Conservation (phyloP, 257 asterid genomes). For the Fraxinus cuspidata region DNA sequence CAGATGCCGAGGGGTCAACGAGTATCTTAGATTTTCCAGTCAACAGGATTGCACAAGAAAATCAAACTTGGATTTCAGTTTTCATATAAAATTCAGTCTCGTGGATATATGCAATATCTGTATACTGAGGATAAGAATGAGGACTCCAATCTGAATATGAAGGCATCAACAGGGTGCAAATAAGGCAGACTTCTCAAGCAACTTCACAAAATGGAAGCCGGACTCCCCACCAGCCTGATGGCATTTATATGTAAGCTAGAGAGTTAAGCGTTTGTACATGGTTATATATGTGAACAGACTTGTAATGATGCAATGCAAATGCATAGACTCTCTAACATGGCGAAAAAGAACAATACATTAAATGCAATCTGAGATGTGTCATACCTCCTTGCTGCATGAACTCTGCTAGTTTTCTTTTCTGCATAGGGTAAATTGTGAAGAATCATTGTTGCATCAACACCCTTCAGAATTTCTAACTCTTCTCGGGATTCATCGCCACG, state of each 20-base stretch:
- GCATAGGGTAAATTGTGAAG: constrained; percentile 79
- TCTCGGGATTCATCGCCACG: constrained; percentile 82
- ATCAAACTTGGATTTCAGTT: neutral
- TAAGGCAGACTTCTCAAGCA: neutral
- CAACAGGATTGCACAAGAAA: neutral
- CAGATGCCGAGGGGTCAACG: neutral
- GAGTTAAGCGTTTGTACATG: neutral
- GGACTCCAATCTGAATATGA: neutral
- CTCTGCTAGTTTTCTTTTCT: constrained; percentile 83
- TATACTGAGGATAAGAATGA: neutral
- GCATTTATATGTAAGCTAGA: neutral
- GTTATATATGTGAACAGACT: neutral
- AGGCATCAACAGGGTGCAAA: neutral
- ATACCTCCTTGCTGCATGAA: constrained; percentile 95
- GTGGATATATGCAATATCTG: neutral
- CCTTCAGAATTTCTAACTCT: constrained; percentile 74
- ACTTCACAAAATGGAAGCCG: neutral
- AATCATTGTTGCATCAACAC: constrained; percentile 68
- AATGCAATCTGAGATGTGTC: neutral
- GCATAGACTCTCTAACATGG: neutral
- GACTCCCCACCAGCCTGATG: neutral
- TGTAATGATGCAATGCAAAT: neutral
- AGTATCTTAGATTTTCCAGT: neutral
- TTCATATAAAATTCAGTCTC: neutral
- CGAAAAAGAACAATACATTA: neutral